Evolutionary conservation across 805 yeast species (phyloP), one percentile per base, ranked within the genome.

Genomic region (Saturnispora besseyi): DNA sequence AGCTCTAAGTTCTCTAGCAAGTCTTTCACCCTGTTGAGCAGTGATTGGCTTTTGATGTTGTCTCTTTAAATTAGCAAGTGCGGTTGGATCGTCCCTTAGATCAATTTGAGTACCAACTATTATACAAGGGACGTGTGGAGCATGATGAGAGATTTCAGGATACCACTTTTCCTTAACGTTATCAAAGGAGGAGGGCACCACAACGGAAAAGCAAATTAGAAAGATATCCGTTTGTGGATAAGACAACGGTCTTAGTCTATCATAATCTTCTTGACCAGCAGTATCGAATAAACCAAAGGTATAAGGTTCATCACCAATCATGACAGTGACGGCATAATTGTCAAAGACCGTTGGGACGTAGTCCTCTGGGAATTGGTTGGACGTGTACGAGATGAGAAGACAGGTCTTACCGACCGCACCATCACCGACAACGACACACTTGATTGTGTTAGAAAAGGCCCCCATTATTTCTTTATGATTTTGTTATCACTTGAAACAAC

Each of bases 331-430:
- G 10, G 96, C 96, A 65, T 87, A 87, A 71, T 89, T 89, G 66
- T 90, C 96, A 63, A 91, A 89, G 42, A 91, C 98, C n/a, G 99
- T 91, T 54, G 98, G 99, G 51, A 91, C 97, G 66, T 91, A 91
- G 70, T 93, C 98, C 50, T 95, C 93, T 30, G 99, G 99, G 70
- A 91, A 91, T 67, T 91, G 93, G 72, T 88, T 87, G 53, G 96
- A 91, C 48, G 98, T 91, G 71, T 91, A 91, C 56, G 97, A 90
- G 63, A 91, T 91, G 59, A 93, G 77, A 55, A 93, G 79, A 73
- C 98, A 91, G 18, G 98, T 91, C 64, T 89, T 91, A 61, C 99
- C 99, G 56, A 93, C 98, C 59, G 98, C 98, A 87, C 99, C 99
- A 72, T 93, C 99, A 57, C 99, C 99, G 50, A 93, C 98, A 57